These are phyloP conservation scores for Tylopilus vinaceipallidus DNA, from an alignment of 768 basidiomycete genomes.

Conservation along the genomic window DNA sequence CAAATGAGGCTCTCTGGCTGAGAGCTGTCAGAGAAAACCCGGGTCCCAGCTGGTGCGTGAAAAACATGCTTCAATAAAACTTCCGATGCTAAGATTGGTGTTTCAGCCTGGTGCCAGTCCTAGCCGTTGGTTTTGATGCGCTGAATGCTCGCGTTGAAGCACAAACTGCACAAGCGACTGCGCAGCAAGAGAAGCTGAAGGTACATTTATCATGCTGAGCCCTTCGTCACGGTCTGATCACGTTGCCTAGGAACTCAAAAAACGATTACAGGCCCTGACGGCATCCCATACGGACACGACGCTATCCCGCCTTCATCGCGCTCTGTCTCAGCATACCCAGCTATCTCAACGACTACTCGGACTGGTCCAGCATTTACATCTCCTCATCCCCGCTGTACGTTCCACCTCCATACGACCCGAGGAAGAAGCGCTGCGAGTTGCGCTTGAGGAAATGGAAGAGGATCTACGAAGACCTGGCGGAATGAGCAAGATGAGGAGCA, in stretches of 20 bases:
- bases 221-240: conserved; percentile 4
- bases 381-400: conserved; percentile 74
- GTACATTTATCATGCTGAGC: conserved; percentile 27
- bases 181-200: conserved; percentile 66
- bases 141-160: conserved; percentile 76
- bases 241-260: conserved; percentile 56
- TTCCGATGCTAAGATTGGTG: conserved; percentile 1
- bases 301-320: conserved; percentile 62
- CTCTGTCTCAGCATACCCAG: conserved; percentile 62
- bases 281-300: conserved; percentile 67
- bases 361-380: conserved; percentile 73
- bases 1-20: conserved; percentile 73
- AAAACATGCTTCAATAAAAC: background rate
- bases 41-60: conserved; percentile 64
- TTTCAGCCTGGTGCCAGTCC: conserved; percentile 69
- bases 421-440: conserved; percentile 71
- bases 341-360: conserved; percentile 66
- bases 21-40: conserved; percentile 81
- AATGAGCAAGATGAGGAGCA: conserved; percentile 61
- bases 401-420: conserved; percentile 74
- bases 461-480: conserved; percentile 57
- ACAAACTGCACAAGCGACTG: conserved; percentile 62
- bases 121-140: conserved; percentile 82
- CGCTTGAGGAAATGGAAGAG: conserved; percentile 71
- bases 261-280: conserved; percentile 56